Evolutionary conservation across 768 basidiomycete species (phyloP).

Genomic region (Tricholoma saponaceum): DNA sequence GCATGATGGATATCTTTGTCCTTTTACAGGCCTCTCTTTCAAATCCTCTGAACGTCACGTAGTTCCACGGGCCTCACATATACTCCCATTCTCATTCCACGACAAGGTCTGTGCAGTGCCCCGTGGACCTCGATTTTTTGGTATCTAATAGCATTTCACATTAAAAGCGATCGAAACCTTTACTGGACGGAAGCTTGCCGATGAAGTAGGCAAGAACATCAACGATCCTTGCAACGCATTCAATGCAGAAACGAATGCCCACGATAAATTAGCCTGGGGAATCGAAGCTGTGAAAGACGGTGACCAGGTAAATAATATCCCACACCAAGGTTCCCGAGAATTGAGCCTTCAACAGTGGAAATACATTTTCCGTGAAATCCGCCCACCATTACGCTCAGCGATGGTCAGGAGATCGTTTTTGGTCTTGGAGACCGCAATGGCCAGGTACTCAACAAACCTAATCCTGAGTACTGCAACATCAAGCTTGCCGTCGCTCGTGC

Average conservation of each 20-base stretch:
- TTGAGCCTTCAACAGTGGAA: too few species aligned
- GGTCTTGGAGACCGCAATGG: neutral
- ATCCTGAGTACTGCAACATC: neutral
- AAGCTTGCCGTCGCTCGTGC: neutral
- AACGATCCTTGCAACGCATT: slow-evolving; percentile 12
- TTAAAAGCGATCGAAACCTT: neutral
- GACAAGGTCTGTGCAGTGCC: neutral
- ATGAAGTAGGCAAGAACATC: neutral
- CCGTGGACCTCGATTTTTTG: neutral
- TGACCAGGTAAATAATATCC: neutral
- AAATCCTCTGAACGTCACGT: neutral
- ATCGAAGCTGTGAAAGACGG: neutral
- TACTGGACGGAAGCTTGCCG: neutral
- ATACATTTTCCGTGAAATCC: neutral
- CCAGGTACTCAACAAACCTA: neutral
- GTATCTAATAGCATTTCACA: neutral
- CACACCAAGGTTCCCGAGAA: neutral
- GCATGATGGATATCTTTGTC: neutral
- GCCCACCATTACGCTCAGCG: neutral
- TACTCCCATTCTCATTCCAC: neutral
- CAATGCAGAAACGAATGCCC: slow-evolving; percentile 2
- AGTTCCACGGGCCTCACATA: neutral
- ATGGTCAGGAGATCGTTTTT: neutral
- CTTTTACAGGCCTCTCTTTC: neutral
- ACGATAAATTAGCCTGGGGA: neutral